These are phyloP conservation scores for Exophiala oligosperma DNA, from an alignment of 2,329 filamentous ascomycete species.

Conservation along the genomic window DNA sequence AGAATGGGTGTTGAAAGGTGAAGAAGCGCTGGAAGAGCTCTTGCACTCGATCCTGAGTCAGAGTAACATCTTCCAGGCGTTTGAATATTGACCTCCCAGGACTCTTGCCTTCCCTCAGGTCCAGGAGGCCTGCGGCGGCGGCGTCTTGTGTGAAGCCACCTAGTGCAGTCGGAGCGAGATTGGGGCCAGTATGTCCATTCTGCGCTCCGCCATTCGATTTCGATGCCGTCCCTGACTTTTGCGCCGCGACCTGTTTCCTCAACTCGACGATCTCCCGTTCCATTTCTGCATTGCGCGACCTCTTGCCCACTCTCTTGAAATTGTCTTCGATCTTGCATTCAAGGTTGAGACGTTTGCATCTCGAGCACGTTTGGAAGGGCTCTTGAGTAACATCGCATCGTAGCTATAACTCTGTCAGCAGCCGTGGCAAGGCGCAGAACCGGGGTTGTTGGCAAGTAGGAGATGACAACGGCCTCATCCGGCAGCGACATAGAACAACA, in stretches of 20 bases:
- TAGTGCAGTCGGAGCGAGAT: conserved; percentile 8
- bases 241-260: conserved; percentile 47
- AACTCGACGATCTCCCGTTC: conserved; percentile 57
- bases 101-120: conserved; percentile 43
- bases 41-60: conserved; percentile 43
- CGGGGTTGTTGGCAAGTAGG: no score
- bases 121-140: conserved; percentile 52
- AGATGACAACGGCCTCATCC: no score
- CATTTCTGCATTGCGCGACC: conserved; percentile 66
- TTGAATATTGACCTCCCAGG: conserved; percentile 39
- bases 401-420: conserved; percentile 46
- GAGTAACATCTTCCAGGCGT: conserved; percentile 53
- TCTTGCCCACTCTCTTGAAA: conserved; percentile 68
- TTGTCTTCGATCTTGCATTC: conserved; percentile 67
- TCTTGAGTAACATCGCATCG: conserved; percentile 67
- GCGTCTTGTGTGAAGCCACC: conserved; percentile 42
- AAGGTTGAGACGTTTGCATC: conserved; percentile 63
- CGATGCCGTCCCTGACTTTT: conserved; percentile 13
- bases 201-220: conserved; percentile 1
- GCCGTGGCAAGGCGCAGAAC: background rate
- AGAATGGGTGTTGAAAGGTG: conserved; percentile 62
- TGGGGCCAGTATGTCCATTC: conserved; percentile 9
- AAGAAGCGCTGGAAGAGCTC: conserved; percentile 61
- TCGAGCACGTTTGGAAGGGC: conserved; percentile 61
- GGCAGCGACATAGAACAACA: no score